These are phyloP conservation scores for Naganishia friedmannii DNA, from an alignment of 768 basidiomycete species.

Conservation along the genomic window DNA sequence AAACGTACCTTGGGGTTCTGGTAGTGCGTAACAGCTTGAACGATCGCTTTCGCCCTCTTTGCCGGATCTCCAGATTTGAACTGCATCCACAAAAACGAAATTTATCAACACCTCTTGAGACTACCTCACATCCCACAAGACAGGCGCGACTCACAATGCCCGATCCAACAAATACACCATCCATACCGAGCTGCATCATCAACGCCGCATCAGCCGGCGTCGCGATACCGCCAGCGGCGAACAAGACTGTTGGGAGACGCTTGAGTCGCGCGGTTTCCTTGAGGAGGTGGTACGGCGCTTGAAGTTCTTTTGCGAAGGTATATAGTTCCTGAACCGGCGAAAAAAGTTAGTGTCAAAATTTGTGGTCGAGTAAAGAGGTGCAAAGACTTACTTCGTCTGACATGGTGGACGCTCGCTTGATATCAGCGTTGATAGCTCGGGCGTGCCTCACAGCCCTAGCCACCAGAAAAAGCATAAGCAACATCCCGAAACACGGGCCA, in stretches of 20 bases:
- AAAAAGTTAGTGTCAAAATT: background rate
- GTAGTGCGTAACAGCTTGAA: constrained; percentile 95
- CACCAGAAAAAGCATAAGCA: background rate
- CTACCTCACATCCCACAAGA: no score
- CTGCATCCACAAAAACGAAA: constrained; percentile 10
- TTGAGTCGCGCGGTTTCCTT: constrained; percentile 94
- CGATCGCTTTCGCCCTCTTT: constrained; percentile 89
- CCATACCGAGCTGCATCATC: constrained; percentile 98
- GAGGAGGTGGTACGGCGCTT: constrained; percentile 89
- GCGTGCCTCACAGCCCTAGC: constrained; percentile 80
- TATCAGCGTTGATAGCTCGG: constrained; percentile 76
- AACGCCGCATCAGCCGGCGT: constrained; percentile 93
- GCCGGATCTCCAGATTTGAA: constrained; percentile 83
- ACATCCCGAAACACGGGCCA: background rate
- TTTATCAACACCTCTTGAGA: background rate
- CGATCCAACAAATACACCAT: constrained; percentile 97
- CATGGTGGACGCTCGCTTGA: constrained; percentile 81
- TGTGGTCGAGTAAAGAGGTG: background rate
- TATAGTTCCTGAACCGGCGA: constrained; percentile 65
- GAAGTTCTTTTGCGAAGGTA: constrained; percentile 68
- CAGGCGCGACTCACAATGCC: constrained; percentile 79
- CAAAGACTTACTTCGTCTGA: constrained; percentile 62
- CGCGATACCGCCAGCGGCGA: constrained; percentile 90
- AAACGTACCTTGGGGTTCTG: constrained; percentile 71
- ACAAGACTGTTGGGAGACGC: constrained; percentile 83